Evolutionary conservation across 73 alveolate genomes (phyloP).

Genomic region (Symbiodinium natans): DNA sequence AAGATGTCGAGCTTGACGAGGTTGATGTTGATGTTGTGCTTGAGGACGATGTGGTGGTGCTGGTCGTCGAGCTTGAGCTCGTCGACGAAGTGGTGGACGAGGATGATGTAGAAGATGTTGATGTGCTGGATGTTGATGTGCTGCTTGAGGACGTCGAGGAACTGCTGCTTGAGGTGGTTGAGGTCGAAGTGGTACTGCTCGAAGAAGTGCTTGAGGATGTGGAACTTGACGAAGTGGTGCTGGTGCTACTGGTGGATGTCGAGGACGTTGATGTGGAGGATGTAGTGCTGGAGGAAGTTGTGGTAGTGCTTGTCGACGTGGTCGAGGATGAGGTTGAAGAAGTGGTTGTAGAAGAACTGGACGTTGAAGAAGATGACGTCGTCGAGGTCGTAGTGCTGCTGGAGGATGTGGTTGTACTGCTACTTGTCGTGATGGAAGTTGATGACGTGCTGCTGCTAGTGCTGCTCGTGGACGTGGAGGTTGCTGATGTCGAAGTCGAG

Average conservation of each 20-base stretch:
- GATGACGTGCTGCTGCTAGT: not conserved
- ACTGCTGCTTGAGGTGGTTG: not conserved
- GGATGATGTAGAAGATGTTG: not conserved
- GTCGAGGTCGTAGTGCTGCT: not conserved
- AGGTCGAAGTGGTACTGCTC: not conserved
- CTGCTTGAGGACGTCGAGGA: not conserved
- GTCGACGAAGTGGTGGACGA: too few relatives aligned
- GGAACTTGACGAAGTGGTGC: slow-evolving; percentile 30
- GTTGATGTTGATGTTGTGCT: slow-evolving; percentile 24
- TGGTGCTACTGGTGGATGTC: slow-evolving; percentile 20
- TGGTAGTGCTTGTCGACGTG: slow-evolving; percentile 20
- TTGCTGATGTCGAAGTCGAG: not conserved
- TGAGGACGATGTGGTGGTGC: slow-evolving; percentile 32
- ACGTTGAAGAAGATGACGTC: not conserved
- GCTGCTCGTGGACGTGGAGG: slow-evolving; percentile 14
- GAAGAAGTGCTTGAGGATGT: not conserved
- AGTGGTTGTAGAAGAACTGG: not conserved
- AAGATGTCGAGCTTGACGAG: not conserved
- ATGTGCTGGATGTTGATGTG: not conserved
- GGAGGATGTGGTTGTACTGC: not conserved
- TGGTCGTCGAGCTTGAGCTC: too few relatives aligned
- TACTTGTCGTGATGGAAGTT: not conserved
- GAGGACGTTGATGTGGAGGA: slow-evolving; percentile 57
- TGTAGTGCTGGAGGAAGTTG: slow-evolving; percentile 18
- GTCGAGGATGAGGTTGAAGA: not conserved